phyloP scores from a whole-genome alignment of 2,329 filamentous ascomycete species.

The Alternaria novae-zelandiae region DNA sequence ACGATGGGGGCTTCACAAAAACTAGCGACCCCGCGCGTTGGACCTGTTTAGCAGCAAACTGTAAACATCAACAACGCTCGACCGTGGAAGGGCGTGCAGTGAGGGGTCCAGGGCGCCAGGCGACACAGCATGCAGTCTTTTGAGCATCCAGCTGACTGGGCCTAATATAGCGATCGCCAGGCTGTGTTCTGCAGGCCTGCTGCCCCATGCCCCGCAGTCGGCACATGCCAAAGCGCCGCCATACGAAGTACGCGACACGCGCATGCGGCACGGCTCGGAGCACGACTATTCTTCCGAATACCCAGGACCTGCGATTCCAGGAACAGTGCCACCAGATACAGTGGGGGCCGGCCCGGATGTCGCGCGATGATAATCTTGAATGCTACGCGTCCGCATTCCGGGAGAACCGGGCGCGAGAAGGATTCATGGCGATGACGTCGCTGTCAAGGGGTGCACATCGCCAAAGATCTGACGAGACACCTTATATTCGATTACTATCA shows the following conservation, averaged over 20 bases:
- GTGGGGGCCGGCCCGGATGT: not conserved
- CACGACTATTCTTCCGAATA: constrained; percentile 1
- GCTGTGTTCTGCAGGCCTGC: constrained; percentile 4
- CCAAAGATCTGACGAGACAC: not conserved
- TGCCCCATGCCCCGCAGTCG: constrained; percentile 19
- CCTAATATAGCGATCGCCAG: constrained; percentile 4
- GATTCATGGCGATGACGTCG: not conserved
- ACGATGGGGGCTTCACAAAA: constrained; percentile 32
- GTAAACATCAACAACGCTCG: constrained; percentile 10
- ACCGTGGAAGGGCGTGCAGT: not conserved
- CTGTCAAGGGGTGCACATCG: not conserved
- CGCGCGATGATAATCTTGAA: not conserved
- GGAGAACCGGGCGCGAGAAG: not conserved
- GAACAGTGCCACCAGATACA: not conserved
- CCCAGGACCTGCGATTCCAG: not conserved
- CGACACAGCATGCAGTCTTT: constrained; percentile 5
- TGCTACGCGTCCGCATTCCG: not conserved
- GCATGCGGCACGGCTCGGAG: constrained; percentile 19
- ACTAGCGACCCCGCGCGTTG: constrained; percentile 31
- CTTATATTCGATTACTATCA: not conserved
- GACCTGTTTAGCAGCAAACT: constrained; percentile 7
- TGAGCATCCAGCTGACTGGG: constrained; percentile 7
- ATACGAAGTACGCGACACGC: constrained; percentile 6
- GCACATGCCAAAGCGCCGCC: constrained; percentile 7
- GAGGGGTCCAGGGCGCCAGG: not conserved